phyloP scores from a whole-genome alignment of 2,329 filamentous ascomycete species.

The Diaporthe sp. region DNA sequence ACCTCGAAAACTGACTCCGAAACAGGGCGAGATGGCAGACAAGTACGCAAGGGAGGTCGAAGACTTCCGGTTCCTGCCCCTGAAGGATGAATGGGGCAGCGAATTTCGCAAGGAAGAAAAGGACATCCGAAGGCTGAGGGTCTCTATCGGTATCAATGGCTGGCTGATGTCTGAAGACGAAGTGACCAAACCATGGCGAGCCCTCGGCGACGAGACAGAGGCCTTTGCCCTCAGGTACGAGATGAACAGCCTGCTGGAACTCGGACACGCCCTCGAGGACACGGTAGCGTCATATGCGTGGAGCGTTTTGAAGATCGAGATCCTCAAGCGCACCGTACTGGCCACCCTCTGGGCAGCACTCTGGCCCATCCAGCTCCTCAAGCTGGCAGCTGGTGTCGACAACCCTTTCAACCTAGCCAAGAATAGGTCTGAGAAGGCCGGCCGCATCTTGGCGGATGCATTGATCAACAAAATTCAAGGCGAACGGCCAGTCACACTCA shows the following conservation, averaged over 20 bases:
- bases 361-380: slow-evolving; percentile 77
- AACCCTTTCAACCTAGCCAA: slow-evolving; percentile 87
- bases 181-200: slow-evolving; percentile 83
- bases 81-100: slow-evolving; percentile 63
- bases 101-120: slow-evolving; percentile 49
- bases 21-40: slow-evolving; percentile 83
- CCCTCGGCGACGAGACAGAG: slow-evolving; percentile 79
- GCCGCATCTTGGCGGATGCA: slow-evolving; percentile 83
- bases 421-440: slow-evolving; percentile 84
- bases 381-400: slow-evolving; percentile 78
- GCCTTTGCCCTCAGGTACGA: slow-evolving; percentile 90
- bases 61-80: slow-evolving; percentile 83
- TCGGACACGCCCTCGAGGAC: slow-evolving; percentile 79
- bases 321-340: slow-evolving; percentile 80
- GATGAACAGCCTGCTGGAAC: slow-evolving; percentile 79
- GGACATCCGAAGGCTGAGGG: slow-evolving; percentile 71
- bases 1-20: background rate
- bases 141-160: slow-evolving; percentile 89
- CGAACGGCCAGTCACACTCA: slow-evolving; percentile 82
- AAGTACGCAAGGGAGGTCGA: slow-evolving; percentile 89
- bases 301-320: slow-evolving; percentile 79
- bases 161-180: slow-evolving; percentile 85
- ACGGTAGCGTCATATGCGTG: slow-evolving; percentile 83
- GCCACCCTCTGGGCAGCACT: slow-evolving; percentile 77
- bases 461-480: slow-evolving; percentile 86